A percentile compares a stretch with the other conserved stretches of the same genome.
phyloP scores from a whole-genome alignment of 805 yeast genomes.

The Geotrichum ghanense region DNA sequence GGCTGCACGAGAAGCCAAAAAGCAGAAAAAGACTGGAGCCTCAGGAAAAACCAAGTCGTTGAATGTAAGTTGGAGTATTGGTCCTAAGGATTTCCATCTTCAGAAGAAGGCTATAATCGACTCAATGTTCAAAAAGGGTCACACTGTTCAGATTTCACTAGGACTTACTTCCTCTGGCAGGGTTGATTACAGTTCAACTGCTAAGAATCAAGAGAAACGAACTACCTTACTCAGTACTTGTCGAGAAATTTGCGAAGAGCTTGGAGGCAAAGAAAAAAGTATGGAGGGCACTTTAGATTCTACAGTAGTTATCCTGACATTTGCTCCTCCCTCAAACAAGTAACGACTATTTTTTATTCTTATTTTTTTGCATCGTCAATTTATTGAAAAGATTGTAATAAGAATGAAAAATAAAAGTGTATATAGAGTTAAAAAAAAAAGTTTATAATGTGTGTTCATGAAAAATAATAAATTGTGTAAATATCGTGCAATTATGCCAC shows the following conservation, averaged over 20 bases:
- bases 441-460: too few species aligned
- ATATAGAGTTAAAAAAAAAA: too few species aligned
- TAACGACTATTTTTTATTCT: too few species aligned
- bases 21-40: constrained; percentile 6
- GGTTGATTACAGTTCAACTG: constrained; percentile 8
- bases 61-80: constrained; percentile 24
- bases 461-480: background rate
- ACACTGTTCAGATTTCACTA: constrained; percentile 18
- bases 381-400: too few species aligned
- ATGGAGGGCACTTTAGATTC: constrained; percentile 16
- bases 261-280: constrained; percentile 14
- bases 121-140: constrained; percentile 21
- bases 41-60: constrained; percentile 17
- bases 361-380: too few species aligned
- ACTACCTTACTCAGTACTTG: constrained; percentile 16
- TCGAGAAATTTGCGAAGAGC: constrained; percentile 14
- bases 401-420: too few species aligned
- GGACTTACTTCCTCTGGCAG: background rate
- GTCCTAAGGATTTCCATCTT: constrained; percentile 20
- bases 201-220: constrained; percentile 17
- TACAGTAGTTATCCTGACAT: constrained; percentile 8
- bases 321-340: background rate
- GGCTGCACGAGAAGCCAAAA: constrained; percentile 6
- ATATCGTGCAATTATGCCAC: background rate
- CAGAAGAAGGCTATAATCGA: constrained; percentile 24